A percentile compares a stretch with the other conserved stretches of the same genome.
Conservation (phyloP, 345 rosid species). For the Gossypium sturtianum region DNA sequence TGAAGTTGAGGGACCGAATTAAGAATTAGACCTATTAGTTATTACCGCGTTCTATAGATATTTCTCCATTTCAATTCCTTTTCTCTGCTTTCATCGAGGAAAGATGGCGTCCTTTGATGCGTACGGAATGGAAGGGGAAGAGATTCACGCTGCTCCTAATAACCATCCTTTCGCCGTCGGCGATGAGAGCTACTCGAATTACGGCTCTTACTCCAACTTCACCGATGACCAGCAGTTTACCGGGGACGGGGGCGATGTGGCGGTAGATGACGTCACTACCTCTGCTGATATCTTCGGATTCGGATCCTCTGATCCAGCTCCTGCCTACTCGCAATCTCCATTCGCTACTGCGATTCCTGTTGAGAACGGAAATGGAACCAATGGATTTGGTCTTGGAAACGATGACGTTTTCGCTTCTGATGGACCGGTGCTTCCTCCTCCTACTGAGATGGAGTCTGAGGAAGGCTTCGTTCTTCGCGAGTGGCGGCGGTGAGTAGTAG, state of each 20-base stretch:
- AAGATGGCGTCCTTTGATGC: constrained; percentile 47
- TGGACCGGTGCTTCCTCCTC: constrained; percentile 73
- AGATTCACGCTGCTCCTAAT: constrained; percentile 23
- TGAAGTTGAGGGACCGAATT: too few relatives aligned
- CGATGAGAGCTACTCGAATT: constrained; percentile 33
- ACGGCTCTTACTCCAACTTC: constrained; percentile 50
- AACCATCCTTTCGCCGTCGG: constrained; percentile 30
- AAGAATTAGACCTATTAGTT: too few relatives aligned
- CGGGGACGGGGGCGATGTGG: constrained; percentile 31
- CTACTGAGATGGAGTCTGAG: constrained; percentile 55
- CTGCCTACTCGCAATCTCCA: constrained; percentile 42
- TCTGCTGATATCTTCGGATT: constrained; percentile 46
- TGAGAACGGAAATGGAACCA: constrained; percentile 49
- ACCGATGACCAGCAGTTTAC: constrained; percentile 23
- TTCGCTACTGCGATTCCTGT: constrained; percentile 38
- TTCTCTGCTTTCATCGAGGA: background rate
- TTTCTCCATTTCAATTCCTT: constrained; percentile 5
- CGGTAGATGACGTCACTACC: constrained; percentile 35
- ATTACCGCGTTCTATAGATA: too few relatives aligned
- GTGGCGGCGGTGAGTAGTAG: constrained; percentile 66
- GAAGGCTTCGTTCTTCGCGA: constrained; percentile 64
- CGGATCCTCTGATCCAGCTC: constrained; percentile 37
- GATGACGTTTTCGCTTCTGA: constrained; percentile 41
- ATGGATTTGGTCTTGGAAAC: constrained; percentile 30
- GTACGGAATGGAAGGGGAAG: constrained; percentile 36